Evolutionary conservation across 768 basidiomycete genomes (phyloP).

Genomic region (Rhizopogon vesiculosus): DNA sequence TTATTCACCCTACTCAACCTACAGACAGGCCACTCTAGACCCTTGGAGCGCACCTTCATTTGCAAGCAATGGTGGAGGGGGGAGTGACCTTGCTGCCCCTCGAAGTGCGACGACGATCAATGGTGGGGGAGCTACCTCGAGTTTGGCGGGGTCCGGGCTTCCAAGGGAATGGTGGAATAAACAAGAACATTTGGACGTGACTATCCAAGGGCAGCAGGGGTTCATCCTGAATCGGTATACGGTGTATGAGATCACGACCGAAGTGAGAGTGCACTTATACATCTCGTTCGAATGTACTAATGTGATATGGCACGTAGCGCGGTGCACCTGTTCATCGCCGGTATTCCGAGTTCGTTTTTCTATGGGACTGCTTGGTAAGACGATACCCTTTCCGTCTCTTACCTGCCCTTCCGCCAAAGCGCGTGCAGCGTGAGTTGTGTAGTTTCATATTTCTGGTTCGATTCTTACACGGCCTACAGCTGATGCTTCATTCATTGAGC

Average conservation of each 20-base stretch:
- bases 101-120: constrained; percentile 27
- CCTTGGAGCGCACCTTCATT: constrained; percentile 52
- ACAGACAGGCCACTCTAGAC: constrained; percentile 50
- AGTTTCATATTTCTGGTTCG: not conserved
- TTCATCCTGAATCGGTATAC: constrained; percentile 87
- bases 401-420: constrained; percentile 85
- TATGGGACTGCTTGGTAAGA: constrained; percentile 81
- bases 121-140: constrained; percentile 46
- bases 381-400: constrained; percentile 94
- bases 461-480: constrained; percentile 36
- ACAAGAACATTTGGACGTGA: constrained; percentile 67
- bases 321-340: constrained; percentile 71
- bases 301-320: constrained; percentile 35
- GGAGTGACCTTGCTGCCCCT: constrained; percentile 20
- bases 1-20: constrained; percentile 36
- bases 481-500: constrained; percentile 88
- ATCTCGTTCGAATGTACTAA: constrained; percentile 3
- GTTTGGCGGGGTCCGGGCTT: constrained; percentile 64
- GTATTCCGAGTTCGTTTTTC: constrained; percentile 90
- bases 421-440: constrained; percentile 70
- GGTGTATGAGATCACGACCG: constrained; percentile 76
- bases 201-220: constrained; percentile 82
- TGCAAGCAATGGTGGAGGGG: constrained; percentile 25
- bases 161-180: constrained; percentile 86
- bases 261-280: constrained; percentile 44